Conservation (phyloP, 1,139 yeast genomes). For the Arxiozyma slooffiae region DNA sequence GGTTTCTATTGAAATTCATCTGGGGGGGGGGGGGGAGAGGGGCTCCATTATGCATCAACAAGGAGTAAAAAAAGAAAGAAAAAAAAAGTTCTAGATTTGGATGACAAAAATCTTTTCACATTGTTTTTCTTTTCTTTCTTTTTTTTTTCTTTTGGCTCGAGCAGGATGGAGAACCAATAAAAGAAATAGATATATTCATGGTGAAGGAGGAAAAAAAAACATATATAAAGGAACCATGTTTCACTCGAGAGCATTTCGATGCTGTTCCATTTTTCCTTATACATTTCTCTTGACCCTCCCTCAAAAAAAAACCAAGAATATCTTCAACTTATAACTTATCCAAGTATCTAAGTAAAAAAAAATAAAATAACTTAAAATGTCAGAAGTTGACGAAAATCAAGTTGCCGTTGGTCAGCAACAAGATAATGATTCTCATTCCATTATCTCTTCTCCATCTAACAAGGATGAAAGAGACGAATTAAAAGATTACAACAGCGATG, state of each 20-base stretch:
- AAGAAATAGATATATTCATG: neutral
- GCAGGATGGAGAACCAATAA: too few relatives aligned
- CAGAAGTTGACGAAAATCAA: neutral
- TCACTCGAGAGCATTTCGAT: neutral
- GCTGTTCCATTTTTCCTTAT: neutral
- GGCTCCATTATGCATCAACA: neutral
- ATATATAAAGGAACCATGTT: neutral
- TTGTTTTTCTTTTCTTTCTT: too few relatives aligned
- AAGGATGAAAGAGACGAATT: conserved; percentile 16
- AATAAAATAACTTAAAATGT: too few relatives aligned
- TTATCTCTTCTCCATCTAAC: conserved; percentile 18
- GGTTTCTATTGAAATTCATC: neutral
- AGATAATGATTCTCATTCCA: conserved; percentile 10
- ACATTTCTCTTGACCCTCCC: neutral
- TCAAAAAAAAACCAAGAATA: neutral
- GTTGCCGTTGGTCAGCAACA: neutral
- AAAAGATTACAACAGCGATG: conserved; percentile 10
- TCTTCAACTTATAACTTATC: neutral
- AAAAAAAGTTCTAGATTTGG: neutral
- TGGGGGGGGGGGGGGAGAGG: too few relatives aligned
- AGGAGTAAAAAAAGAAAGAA: neutral
- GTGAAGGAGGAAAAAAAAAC: neutral
- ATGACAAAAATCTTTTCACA: neutral
- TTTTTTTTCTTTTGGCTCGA: too few relatives aligned
- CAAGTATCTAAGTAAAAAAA: too few relatives aligned